Conservation (phyloP, 1,284 basidiomycete genomes). For the Microbotryomycetes sp. region DNA sequence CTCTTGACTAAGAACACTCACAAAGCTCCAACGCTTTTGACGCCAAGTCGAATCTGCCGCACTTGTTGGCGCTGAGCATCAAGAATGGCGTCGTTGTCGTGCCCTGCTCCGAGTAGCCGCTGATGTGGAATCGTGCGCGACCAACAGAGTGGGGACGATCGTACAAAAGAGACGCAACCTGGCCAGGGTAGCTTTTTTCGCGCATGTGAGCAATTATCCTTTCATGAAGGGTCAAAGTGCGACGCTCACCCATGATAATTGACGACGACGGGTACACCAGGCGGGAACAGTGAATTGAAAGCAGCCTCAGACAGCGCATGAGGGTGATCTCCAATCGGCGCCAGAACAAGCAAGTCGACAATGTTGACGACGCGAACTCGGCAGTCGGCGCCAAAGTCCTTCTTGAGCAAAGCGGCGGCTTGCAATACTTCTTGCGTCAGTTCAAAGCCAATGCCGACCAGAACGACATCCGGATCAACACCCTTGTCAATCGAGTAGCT, state of each 20-base stretch:
- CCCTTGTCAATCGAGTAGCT: constrained; percentile 46
- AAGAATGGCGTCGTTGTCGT: constrained; percentile 45
- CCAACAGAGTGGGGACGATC: constrained; percentile 40
- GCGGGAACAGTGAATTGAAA: constrained; percentile 44
- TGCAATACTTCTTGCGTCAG: constrained; percentile 46
- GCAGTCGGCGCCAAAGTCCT: constrained; percentile 38
- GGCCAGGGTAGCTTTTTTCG: constrained; percentile 19
- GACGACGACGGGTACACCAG: constrained; percentile 46
- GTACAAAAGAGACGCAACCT: constrained; percentile 39
- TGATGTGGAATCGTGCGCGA: constrained; percentile 42
- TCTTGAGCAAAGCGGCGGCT: constrained; percentile 34
- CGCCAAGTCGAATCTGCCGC: constrained; percentile 45
- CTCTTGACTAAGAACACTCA: constrained; percentile 32
- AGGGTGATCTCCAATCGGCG: constrained; percentile 60
- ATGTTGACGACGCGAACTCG: constrained; percentile 39
- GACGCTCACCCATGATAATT: constrained; percentile 65
- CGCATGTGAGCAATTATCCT: not conserved
- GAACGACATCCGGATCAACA: constrained; percentile 47
- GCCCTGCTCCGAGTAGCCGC: constrained; percentile 45
- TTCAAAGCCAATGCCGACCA: constrained; percentile 47
- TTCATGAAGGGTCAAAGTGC: not conserved
- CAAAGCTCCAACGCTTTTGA: constrained; percentile 41
- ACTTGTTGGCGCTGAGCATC: constrained; percentile 46
- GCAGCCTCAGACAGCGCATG: constrained; percentile 60
- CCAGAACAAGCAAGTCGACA: constrained; percentile 65